Percentiles rank a stretch among this genome's conserved stretches.
Evolutionary conservation across 164 flowering plant species (phyloP).

Genomic region (Cinnamomum micranthum): DNA sequence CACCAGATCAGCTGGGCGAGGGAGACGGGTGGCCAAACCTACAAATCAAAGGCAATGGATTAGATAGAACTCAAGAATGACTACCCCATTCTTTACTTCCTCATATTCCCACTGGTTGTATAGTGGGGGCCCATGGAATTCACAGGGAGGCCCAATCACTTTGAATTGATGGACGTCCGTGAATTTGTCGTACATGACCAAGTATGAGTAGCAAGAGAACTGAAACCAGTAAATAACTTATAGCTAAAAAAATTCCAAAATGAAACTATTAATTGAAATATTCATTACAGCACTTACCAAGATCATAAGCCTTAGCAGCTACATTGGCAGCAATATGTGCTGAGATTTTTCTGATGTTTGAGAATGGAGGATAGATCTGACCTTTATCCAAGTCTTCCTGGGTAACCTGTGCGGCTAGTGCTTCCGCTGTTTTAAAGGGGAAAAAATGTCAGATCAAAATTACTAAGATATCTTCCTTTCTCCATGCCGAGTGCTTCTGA

Average conservation of each 20-base stretch:
- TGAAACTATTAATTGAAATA: background rate
- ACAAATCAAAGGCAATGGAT: background rate
- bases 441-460: background rate
- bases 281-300: constrained; percentile 48
- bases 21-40: constrained; percentile 85
- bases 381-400: constrained; percentile 70
- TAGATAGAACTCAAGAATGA: background rate
- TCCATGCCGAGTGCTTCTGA: background rate
- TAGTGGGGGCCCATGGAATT: background rate
- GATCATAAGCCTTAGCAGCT: constrained; percentile 91
- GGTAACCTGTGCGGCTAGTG: constrained; percentile 75
- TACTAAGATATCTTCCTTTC: background rate
- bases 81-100: too few species aligned
- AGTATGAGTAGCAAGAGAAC: background rate
- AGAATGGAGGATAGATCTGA: constrained; percentile 73
- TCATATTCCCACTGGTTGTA: background rate
- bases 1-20: constrained; percentile 71
- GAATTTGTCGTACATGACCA: background rate
- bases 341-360: constrained; percentile 81
- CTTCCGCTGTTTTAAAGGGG: constrained; percentile 57
- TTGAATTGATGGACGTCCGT: background rate
- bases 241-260: background rate
- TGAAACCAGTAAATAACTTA: background rate
- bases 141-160: background rate
- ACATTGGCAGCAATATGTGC: constrained; percentile 94